These are phyloP conservation scores for Penicillium sp. DNA, from an alignment of 2,329 filamentous ascomycete species.

Conservation along the genomic window DNA sequence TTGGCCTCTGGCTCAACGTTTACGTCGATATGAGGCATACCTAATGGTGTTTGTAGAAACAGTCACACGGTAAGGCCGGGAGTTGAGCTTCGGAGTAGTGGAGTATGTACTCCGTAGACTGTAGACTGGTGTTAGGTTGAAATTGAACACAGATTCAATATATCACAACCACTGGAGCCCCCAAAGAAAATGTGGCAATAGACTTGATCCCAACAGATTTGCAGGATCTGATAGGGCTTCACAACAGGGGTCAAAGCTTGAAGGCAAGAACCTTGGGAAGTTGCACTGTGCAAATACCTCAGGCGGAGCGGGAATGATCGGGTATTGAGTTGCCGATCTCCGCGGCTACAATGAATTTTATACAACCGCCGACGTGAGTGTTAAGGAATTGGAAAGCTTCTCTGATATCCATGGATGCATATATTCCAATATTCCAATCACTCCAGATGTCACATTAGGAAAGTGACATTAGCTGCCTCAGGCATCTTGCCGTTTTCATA, in stretches of 20 bases:
- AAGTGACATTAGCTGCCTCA: neutral
- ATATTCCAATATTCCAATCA: neutral
- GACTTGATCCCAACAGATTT: neutral
- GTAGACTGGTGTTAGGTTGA: neutral
- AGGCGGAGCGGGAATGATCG: slow-evolving; percentile 17
- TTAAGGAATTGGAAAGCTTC: neutral
- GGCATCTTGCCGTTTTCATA: slow-evolving; percentile 2
- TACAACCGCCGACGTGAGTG: neutral
- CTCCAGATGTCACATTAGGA: neutral
- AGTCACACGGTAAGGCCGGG: neutral
- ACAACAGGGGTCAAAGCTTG: slow-evolving; percentile 6
- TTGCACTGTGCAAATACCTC: slow-evolving; percentile 6
- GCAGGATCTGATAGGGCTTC: slow-evolving; percentile 1
- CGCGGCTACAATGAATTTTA: slow-evolving; percentile 11
- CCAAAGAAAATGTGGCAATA: neutral
- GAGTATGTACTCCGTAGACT: neutral
- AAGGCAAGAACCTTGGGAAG: slow-evolving; percentile 1
- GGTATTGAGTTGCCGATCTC: slow-evolving; percentile 18
- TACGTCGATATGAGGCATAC: slow-evolving; percentile 24
- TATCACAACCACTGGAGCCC: neutral
- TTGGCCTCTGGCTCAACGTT: slow-evolving; percentile 17
- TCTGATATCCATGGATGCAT: neutral
- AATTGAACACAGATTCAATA: neutral
- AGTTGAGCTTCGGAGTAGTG: neutral
- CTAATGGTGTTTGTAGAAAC: neutral